Conservation (phyloP, 1,139 yeast genomes). For the Pneumocystis canis region DNA sequence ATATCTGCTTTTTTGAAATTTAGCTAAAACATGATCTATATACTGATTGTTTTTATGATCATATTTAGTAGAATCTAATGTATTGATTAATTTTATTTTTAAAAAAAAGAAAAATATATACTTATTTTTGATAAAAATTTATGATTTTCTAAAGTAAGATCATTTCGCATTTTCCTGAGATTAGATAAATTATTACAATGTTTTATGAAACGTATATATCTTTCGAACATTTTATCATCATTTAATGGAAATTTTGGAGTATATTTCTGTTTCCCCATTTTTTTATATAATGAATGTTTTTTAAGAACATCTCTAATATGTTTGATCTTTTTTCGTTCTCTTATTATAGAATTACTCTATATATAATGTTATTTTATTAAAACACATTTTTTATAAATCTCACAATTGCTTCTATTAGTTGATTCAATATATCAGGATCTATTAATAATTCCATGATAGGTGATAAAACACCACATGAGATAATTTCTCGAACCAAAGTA, state of each 20-base stretch:
- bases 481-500: slow-evolving; percentile 46
- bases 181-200: slow-evolving; percentile 27
- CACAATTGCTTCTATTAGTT: slow-evolving; percentile 42
- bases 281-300: slow-evolving; percentile 29
- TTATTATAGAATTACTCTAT: slow-evolving; percentile 41
- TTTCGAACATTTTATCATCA: slow-evolving; percentile 29
- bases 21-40: slow-evolving; percentile 15
- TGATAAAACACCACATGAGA: slow-evolving; percentile 40
- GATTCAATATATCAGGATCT: slow-evolving; percentile 69
- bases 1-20: slow-evolving; percentile 16
- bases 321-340: slow-evolving; percentile 63
- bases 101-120: background rate
- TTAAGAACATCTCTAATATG: slow-evolving; percentile 57
- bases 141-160: slow-evolving; percentile 26
- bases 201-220: slow-evolving; percentile 29
- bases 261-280: background rate
- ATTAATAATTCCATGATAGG: slow-evolving; percentile 45
- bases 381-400: background rate
- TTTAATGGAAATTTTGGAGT: slow-evolving; percentile 17
- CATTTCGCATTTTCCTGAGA: slow-evolving; percentile 33
- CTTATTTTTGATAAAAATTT: slow-evolving; percentile 14
- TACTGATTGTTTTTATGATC: slow-evolving; percentile 20
- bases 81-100: slow-evolving; percentile 8
- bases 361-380: background rate
- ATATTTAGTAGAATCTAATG: slow-evolving; percentile 21